Percentiles rank a stretch among this genome's conserved stretches.
Conservation (phyloP, 2,329 filamentous ascomycete genomes). For the Dothideomycetes sp. region DNA sequence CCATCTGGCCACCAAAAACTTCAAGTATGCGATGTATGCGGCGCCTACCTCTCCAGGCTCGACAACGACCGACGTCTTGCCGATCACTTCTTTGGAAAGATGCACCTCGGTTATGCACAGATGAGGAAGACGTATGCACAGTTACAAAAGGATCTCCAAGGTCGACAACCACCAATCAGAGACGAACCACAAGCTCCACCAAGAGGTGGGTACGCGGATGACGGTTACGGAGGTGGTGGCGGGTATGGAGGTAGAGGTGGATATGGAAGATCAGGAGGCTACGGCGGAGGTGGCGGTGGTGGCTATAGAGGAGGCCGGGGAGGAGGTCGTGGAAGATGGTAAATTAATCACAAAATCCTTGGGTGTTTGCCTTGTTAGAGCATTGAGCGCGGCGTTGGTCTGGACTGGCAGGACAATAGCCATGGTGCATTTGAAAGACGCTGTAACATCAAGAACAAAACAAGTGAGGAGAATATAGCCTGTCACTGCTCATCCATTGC, state of each 20-base stretch:
- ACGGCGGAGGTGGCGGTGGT: constrained; percentile 22
- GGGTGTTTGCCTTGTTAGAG: constrained; percentile 1
- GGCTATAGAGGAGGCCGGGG: constrained; percentile 42
- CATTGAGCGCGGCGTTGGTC: constrained; percentile 6
- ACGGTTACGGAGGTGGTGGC: constrained; percentile 22
- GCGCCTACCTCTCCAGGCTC: constrained; percentile 80
- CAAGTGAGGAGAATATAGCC: no score
- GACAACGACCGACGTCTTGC: constrained; percentile 91
- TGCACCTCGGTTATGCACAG: constrained; percentile 95
- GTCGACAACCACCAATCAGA: constrained; percentile 50
- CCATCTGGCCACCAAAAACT: constrained; percentile 94
- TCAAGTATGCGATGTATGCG: constrained; percentile 97
- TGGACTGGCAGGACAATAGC: neutral
- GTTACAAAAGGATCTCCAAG: constrained; percentile 79
- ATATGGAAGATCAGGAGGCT: neutral
- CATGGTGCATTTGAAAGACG: neutral
- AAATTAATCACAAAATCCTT: neutral
- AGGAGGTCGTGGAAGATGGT: neutral
- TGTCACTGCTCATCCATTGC: neutral
- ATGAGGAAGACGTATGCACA: constrained; percentile 89
- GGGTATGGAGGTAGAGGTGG: constrained; percentile 36
- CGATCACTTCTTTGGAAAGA: constrained; percentile 98
- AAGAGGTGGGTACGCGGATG: constrained; percentile 34
- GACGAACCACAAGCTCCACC: constrained; percentile 29
- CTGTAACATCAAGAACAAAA: no score